phyloP scores from a whole-genome alignment of 768 basidiomycete genomes.

The Amanita rubescens region DNA sequence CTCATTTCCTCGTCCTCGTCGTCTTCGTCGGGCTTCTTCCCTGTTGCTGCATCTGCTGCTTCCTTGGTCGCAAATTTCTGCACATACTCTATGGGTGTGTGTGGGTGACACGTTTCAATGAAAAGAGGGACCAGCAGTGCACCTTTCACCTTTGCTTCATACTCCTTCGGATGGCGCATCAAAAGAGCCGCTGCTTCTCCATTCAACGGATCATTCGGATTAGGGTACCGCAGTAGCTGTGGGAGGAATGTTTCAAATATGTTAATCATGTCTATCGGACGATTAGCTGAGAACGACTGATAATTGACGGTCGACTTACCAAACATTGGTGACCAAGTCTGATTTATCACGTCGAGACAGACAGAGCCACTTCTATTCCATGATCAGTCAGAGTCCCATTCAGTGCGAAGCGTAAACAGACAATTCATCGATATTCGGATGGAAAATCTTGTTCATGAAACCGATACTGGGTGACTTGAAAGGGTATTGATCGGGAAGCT shows the following conservation, averaged over 20 bases:
- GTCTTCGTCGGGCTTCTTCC: constrained; percentile 51
- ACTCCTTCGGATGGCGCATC: constrained; percentile 96
- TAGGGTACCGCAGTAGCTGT: constrained; percentile 94
- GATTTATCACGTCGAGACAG: constrained; percentile 97
- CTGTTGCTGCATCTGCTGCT: constrained; percentile 69
- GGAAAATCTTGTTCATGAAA: constrained; percentile 99
- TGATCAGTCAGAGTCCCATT: constrained; percentile 6
- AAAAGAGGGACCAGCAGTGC: neutral
- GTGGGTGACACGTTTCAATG: neutral
- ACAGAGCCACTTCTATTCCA: constrained; percentile 84
- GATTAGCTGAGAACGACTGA: neutral
- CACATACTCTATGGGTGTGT: constrained; percentile 82
- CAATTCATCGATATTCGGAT: constrained; percentile 99
- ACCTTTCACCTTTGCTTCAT: constrained; percentile 90
- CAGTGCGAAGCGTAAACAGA: constrained; percentile 33
- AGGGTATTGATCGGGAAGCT: constrained; percentile 96
- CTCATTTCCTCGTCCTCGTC: constrained; percentile 84
- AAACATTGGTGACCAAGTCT: constrained; percentile 99
- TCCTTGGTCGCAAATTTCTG: constrained; percentile 90
- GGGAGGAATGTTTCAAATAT: constrained; percentile 99
- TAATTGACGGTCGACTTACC: constrained; percentile 45
- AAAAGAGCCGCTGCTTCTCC: constrained; percentile 96
- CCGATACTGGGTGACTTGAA: constrained; percentile 99
- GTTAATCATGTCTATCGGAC: constrained; percentile 86
- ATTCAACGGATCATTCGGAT: constrained; percentile 96